A percentile compares a stretch with the other conserved stretches of the same genome.
These are phyloP conservation scores for Penicillium taxi DNA, from an alignment of 495 filamentous ascomycete genomes.

Conservation along the genomic window DNA sequence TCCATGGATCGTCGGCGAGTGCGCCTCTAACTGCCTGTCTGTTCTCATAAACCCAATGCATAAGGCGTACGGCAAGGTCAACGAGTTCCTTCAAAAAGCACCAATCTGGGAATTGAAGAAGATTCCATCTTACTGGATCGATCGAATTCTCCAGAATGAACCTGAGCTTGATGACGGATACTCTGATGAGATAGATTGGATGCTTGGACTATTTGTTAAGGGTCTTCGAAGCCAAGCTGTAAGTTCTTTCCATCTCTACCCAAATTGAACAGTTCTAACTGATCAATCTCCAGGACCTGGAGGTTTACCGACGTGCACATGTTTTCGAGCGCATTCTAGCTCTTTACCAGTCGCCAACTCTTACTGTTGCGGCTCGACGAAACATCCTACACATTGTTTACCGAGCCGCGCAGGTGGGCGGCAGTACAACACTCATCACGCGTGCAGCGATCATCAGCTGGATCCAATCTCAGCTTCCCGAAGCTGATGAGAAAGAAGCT, in stretches of 20 bases:
- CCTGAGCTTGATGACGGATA: conserved; percentile 67
- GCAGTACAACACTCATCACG: conserved; percentile 79
- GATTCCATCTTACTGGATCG: conserved; percentile 65
- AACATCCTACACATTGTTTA: conserved; percentile 69
- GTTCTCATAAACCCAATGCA: conserved; percentile 72
- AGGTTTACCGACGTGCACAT: conserved; percentile 71
- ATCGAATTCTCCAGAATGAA: conserved; percentile 60
- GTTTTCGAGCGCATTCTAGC: conserved; percentile 73
- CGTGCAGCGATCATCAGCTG: conserved; percentile 75
- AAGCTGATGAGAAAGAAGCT: conserved; percentile 37
- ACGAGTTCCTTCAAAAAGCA: conserved; percentile 67
- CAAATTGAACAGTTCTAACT: conserved; percentile 7
- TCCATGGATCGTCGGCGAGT: conserved; percentile 64
- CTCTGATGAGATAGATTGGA: conserved; percentile 71
- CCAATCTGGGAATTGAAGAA: conserved; percentile 67
- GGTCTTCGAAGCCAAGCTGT: conserved; percentile 54
- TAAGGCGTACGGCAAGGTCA: conserved; percentile 78
- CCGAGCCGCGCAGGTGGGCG: conserved; percentile 62
- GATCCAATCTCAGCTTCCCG: conserved; percentile 53
- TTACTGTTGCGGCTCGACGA: conserved; percentile 49
- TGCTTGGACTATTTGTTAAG: conserved; percentile 65
- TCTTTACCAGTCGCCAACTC: conserved; percentile 58
- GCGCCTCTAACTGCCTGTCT: conserved; percentile 58
- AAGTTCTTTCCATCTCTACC: conserved; percentile 8
- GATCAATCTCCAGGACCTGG: conserved; percentile 53